Conservation (phyloP, 306 rosid genomes). For the Canavalia gladiata region DNA sequence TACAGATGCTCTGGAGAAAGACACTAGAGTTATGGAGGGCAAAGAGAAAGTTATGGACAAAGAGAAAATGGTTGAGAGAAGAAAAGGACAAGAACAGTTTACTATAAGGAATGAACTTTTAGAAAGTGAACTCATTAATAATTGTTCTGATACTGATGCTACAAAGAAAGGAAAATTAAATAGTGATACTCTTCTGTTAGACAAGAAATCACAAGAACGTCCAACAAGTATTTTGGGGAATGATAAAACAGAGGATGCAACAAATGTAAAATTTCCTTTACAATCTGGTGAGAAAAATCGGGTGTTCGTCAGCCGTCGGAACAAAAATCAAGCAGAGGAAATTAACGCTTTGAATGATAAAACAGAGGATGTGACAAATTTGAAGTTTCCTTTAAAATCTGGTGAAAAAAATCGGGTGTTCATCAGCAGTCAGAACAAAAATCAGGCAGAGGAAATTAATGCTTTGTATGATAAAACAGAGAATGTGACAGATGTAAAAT, state of each 20-base stretch:
- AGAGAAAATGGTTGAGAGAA: slow-evolving; percentile 46
- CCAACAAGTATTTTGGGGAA: slow-evolving; percentile 42
- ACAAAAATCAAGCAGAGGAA: background rate
- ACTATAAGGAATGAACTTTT: slow-evolving; percentile 40
- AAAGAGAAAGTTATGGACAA: slow-evolving; percentile 30
- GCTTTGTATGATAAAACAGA: no score
- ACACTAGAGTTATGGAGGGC: slow-evolving; percentile 46
- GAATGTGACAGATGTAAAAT: no score
- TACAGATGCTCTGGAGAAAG: slow-evolving; percentile 38
- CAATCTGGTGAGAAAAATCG: slow-evolving; percentile 53
- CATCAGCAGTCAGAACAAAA: no score
- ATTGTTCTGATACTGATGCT: slow-evolving; percentile 53
- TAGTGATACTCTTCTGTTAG: slow-evolving; percentile 43
- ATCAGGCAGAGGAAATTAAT: no score
- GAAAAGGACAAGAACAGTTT: slow-evolving; percentile 44
- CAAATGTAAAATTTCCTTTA: slow-evolving; percentile 51
- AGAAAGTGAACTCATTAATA: slow-evolving; percentile 51
- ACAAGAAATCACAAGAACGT: slow-evolving; percentile 49
- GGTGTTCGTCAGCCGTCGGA: slow-evolving; percentile 45
- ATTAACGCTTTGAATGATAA: no score
- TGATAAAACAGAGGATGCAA: slow-evolving; percentile 58
- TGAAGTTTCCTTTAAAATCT: no score
- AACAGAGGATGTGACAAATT: no score
- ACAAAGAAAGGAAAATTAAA: slow-evolving; percentile 49
- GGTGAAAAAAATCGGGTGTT: no score